These are phyloP conservation scores for Trypanosoma avium DNA, from an alignment of 208 protist species.

Conservation along the genomic window DNA sequence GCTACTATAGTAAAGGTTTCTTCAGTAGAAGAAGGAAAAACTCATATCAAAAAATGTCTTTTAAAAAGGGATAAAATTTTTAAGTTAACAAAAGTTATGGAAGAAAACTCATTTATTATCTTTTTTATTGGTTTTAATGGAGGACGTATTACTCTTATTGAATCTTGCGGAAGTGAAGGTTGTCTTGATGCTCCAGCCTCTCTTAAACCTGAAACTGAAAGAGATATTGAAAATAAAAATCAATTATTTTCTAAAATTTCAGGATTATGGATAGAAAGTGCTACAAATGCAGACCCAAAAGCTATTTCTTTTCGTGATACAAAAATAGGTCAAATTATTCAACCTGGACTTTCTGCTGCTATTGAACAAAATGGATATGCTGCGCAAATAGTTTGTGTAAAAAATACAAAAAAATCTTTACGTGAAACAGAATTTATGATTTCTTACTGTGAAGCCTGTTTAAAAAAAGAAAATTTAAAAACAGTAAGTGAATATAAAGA, in stretches of 20 bases:
- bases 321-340: slow-evolving; percentile 8
- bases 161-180: background rate
- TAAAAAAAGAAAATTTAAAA: slow-evolving; percentile 16
- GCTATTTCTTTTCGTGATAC: slow-evolving; percentile 4
- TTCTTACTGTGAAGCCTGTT: slow-evolving; percentile 4
- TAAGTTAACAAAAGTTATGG: background rate
- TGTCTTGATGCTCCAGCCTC: background rate
- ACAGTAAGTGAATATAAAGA: slow-evolving; percentile 20
- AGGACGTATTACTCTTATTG: slow-evolving; percentile 6
- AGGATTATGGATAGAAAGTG: slow-evolving; percentile 11
- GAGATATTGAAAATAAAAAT: slow-evolving; percentile 3
- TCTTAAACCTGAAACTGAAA: background rate
- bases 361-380: slow-evolving; percentile 21
- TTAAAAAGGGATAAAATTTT: background rate
- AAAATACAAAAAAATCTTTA: background rate
- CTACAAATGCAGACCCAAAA: slow-evolving; percentile 10
- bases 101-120: slow-evolving; percentile 6
- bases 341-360: slow-evolving; percentile 13
- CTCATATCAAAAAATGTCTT: slow-evolving; percentile 10
- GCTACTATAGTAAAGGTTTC: slow-evolving; percentile 3
- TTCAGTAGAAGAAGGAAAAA: background rate
- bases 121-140: background rate
- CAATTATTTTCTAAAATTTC: background rate
- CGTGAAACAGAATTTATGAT: background rate
- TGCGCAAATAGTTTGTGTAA: slow-evolving; percentile 13